Percentiles rank a stretch among this genome's conserved stretches.
phyloP scores from a whole-genome alignment of 768 basidiomycete species.

The Russula sp. region DNA sequence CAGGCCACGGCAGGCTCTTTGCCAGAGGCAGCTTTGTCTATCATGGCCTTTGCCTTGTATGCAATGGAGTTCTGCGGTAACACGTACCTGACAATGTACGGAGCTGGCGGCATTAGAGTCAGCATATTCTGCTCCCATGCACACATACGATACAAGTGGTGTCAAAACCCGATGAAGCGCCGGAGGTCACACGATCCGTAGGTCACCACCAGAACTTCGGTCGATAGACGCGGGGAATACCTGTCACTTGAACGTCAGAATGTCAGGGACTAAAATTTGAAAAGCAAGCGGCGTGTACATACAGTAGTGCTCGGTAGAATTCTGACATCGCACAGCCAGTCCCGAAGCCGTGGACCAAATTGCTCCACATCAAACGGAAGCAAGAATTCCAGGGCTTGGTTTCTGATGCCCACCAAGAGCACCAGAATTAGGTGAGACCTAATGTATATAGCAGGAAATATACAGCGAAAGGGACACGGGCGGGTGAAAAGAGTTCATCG shows the following conservation, averaged over 20 bases:
- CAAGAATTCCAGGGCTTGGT: neutral
- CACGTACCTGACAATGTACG: neutral
- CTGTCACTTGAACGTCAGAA: neutral
- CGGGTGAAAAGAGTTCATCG: neutral
- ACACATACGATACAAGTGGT: neutral
- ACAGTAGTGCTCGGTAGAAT: neutral
- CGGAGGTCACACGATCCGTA: slow-evolving; percentile 4
- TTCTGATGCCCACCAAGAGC: neutral
- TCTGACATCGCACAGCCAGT: slow-evolving; percentile 9
- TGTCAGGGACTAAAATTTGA: neutral
- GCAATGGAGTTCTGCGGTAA: neutral
- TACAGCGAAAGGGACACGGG: neutral
- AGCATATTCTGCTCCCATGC: neutral
- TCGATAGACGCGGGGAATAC: neutral
- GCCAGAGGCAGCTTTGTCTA: neutral
- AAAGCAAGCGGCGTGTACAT: slow-evolving; percentile 3
- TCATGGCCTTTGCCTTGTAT: neutral
- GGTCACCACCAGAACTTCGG: neutral
- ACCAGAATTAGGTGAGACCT: neutral
- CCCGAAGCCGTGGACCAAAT: neutral
- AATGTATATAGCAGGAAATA: neutral
- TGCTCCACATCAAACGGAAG: neutral
- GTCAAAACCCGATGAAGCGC: neutral
- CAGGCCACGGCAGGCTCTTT: no score
- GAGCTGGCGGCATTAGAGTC: neutral